These are phyloP conservation scores for Pichia sp. DNA, from an alignment of 1,139 yeast species.

Conservation along the genomic window DNA sequence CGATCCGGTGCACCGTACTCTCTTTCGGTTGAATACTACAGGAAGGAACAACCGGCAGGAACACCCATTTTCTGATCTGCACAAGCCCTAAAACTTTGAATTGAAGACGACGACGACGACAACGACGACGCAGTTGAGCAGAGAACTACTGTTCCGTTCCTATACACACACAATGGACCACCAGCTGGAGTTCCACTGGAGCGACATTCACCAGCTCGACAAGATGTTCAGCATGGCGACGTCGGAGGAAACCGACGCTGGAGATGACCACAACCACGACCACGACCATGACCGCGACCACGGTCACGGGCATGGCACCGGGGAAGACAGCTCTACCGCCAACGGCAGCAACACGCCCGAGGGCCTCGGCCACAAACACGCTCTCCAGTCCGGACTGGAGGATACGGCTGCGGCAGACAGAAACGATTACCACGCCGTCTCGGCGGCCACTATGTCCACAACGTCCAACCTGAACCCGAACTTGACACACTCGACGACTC, in stretches of 20 bases:
- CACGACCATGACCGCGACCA: neutral
- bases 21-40: too few relatives aligned
- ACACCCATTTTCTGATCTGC: too few relatives aligned
- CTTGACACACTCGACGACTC: neutral
- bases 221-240: constrained; percentile 2
- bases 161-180: constrained; percentile 2
- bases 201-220: constrained; percentile 4
- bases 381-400: neutral
- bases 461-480: neutral
- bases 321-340: neutral
- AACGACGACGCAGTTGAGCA: too few relatives aligned
- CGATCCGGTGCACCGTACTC: too few relatives aligned
- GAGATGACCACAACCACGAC: neutral
- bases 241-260: neutral
- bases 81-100: too few relatives aligned
- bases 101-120: too few relatives aligned
- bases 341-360: neutral
- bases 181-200: constrained; percentile 4
- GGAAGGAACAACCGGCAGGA: too few relatives aligned
- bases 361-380: neutral
- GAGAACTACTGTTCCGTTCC: neutral
- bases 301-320: too few relatives aligned
- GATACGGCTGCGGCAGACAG: neutral
- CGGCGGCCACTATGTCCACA: neutral
- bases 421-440: neutral